phyloP scores from a whole-genome alignment of 2,329 filamentous ascomycete species.

The Bipolaris bicolor region DNA sequence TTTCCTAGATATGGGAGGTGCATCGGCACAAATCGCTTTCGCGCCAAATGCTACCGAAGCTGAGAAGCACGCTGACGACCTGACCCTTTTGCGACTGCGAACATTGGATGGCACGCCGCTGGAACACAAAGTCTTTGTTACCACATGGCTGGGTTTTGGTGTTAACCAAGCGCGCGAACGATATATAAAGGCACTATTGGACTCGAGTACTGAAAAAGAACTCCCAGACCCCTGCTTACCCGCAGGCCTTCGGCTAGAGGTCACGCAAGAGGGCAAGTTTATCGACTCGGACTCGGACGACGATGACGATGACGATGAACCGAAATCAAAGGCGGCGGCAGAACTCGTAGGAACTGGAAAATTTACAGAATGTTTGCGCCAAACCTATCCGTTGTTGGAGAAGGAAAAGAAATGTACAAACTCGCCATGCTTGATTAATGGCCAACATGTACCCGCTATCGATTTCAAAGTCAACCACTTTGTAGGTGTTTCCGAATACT shows the following conservation, averaged over 20 bases:
- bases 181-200: constrained; percentile 78
- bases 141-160: constrained; percentile 97
- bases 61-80: constrained; percentile 83
- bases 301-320: constrained; percentile 42
- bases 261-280: constrained; percentile 72
- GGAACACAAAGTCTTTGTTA: constrained; percentile 92
- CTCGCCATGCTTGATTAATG: constrained; percentile 85
- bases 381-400: constrained; percentile 83
- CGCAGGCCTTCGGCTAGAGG: constrained; percentile 73
- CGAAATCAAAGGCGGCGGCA: constrained; percentile 40
- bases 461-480: constrained; percentile 98
- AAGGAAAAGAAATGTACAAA: constrained; percentile 87
- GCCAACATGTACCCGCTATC: constrained; percentile 90
- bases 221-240: constrained; percentile 92
- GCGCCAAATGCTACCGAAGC: constrained; percentile 92
- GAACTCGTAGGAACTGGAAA: constrained; percentile 80
- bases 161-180: constrained; percentile 88
- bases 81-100: constrained; percentile 84
- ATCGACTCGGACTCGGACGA: constrained; percentile 50
- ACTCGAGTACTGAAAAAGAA: constrained; percentile 69
- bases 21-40: constrained; percentile 97
- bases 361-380: constrained; percentile 82
- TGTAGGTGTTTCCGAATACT: constrained; percentile 96
- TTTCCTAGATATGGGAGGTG: constrained; percentile 97
- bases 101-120: constrained; percentile 76